Evolutionary conservation across 2,329 filamentous ascomycete genomes (phyloP).

Genomic region (Exophiala sp.): DNA sequence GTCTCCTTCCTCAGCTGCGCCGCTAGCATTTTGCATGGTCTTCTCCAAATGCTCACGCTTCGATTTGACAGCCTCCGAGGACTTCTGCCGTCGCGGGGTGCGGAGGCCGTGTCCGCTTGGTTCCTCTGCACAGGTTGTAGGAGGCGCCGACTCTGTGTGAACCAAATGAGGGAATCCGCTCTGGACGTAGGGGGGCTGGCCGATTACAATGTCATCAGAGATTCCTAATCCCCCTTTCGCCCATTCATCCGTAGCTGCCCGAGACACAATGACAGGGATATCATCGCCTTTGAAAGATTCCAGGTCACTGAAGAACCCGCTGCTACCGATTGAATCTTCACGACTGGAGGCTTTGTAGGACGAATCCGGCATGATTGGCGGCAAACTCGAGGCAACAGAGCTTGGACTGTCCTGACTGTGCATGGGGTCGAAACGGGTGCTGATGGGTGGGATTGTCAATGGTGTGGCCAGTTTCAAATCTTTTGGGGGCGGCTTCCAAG

Average conservation of each 20-base stretch:
- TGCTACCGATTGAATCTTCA: constrained; percentile 77
- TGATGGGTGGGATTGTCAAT: constrained; percentile 45
- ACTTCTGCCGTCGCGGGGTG: constrained; percentile 57
- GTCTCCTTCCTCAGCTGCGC: constrained; percentile 76
- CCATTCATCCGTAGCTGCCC: constrained; percentile 72
- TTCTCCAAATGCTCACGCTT: constrained; percentile 72
- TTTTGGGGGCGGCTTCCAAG: constrained; percentile 78
- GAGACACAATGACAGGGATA: constrained; percentile 65
- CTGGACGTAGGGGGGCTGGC: constrained; percentile 37
- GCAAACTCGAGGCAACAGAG: constrained; percentile 67
- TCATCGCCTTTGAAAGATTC: constrained; percentile 75
- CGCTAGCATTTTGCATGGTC: constrained; percentile 53
- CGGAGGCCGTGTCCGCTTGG: constrained; percentile 33
- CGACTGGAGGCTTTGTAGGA: constrained; percentile 74
- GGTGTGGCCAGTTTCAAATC: constrained; percentile 48
- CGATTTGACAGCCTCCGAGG: constrained; percentile 65
- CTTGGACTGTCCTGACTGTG: constrained; percentile 74
- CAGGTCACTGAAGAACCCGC: constrained; percentile 78
- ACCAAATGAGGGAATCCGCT: constrained; percentile 49
- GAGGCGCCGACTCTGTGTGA: constrained; percentile 57
- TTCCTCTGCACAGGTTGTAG: constrained; percentile 54
- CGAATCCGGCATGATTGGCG: constrained; percentile 62
- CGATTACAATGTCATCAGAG: constrained; percentile 52
- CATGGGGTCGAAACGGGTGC: constrained; percentile 36
- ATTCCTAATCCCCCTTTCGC: constrained; percentile 72